Conservation (phyloP, 305 asterid species). For the Stenogyne calaminthoides region DNA sequence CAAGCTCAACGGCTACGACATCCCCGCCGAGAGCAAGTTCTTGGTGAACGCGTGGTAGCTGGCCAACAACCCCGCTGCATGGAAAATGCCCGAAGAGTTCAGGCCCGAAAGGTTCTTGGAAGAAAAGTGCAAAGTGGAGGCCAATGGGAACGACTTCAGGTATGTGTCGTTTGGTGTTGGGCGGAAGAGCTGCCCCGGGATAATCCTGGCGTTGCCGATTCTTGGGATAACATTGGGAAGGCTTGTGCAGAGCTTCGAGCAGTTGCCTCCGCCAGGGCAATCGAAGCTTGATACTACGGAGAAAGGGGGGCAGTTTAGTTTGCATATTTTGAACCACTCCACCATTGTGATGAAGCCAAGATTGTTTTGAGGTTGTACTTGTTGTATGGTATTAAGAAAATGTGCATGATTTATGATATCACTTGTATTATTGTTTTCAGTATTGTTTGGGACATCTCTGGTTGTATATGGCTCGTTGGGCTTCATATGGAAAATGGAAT, state of each 20-base stretch:
- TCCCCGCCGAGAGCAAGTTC: constrained; percentile 74
- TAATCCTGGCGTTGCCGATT: constrained; percentile 67
- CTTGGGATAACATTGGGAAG: constrained; percentile 69
- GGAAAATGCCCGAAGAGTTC: constrained; percentile 78
- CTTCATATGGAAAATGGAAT: neutral
- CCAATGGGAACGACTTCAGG: constrained; percentile 67
- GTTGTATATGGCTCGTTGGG: neutral
- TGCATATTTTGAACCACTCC: constrained; percentile 73
- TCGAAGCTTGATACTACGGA: constrained; percentile 58
- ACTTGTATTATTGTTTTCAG: neutral
- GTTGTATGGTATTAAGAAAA: neutral
- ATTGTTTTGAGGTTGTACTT: constrained; percentile 20
- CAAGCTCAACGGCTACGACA: constrained; percentile 61
- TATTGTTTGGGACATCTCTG: neutral
- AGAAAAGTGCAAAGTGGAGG: constrained; percentile 70
- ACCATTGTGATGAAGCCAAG: constrained; percentile 66
- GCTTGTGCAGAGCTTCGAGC: constrained; percentile 68
- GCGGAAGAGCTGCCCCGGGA: constrained; percentile 76
- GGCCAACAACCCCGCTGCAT: constrained; percentile 59
- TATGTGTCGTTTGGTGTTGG: constrained; percentile 70
- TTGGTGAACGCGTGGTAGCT: constrained; percentile 82
- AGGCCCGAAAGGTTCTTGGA: constrained; percentile 74
- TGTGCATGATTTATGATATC: neutral
- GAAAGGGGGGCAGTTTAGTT: constrained; percentile 70
- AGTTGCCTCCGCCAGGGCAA: constrained; percentile 68